Percentiles rank a stretch among this genome's conserved stretches.
Evolutionary conservation across 2,329 filamentous ascomycete genomes (phyloP).

Genomic region (Tolypocladium sp.): DNA sequence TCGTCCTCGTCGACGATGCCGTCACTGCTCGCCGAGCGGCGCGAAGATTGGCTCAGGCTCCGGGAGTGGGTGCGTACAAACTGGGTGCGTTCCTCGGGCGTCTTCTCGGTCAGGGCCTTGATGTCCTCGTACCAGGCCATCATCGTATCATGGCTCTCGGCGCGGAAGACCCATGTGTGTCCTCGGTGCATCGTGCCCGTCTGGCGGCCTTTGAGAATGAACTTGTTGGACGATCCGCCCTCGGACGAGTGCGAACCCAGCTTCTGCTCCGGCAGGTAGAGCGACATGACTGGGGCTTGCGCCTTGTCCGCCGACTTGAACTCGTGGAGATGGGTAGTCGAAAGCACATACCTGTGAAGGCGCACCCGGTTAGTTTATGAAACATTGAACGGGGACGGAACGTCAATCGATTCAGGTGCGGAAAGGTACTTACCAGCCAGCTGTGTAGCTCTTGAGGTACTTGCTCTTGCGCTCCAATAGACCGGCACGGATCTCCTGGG

Average conservation of each 20-base stretch:
- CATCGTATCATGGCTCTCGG: conserved; percentile 82
- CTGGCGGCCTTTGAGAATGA: conserved; percentile 93
- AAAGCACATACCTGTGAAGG: conserved; percentile 75
- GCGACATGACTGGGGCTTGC: conserved; percentile 88
- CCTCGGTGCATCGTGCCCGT: conserved; percentile 85
- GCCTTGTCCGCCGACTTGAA: conserved; percentile 97
- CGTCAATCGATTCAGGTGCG: neutral
- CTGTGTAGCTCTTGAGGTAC: conserved; percentile 94
- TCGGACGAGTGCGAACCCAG: conserved; percentile 82
- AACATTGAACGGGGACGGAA: neutral
- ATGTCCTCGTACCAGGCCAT: conserved; percentile 95
- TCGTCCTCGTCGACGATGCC: conserved; percentile 69
- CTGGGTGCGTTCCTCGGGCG: conserved; percentile 76
- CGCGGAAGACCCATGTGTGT: conserved; percentile 64
- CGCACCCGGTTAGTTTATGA: neutral
- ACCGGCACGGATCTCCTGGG: conserved; percentile 79
- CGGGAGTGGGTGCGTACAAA: conserved; percentile 78
- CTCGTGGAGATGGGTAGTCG: conserved; percentile 93
- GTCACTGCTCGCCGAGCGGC: conserved; percentile 60
- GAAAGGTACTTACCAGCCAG: conserved; percentile 64
- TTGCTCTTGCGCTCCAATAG: conserved; percentile 97
- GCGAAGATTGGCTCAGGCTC: conserved; percentile 61
- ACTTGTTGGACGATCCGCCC: conserved; percentile 86
- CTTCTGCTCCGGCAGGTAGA: conserved; percentile 91
- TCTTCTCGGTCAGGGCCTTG: conserved; percentile 78